phyloP scores from a whole-genome alignment of 2,329 filamentous ascomycete species.

The Alternaria rosae region DNA sequence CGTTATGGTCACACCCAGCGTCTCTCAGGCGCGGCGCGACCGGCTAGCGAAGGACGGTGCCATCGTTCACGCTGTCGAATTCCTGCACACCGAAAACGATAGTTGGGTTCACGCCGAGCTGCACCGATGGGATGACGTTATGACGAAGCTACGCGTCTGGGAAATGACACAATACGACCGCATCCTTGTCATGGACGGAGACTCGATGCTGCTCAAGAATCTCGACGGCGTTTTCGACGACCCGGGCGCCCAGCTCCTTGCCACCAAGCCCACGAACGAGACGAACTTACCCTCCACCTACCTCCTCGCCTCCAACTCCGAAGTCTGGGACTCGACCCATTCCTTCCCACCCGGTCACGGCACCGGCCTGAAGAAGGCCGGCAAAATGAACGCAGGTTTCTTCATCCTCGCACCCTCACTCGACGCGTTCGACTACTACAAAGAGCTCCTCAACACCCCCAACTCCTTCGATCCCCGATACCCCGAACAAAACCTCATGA shows the following conservation, averaged over 20 bases:
- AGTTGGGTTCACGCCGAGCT: constrained; percentile 25
- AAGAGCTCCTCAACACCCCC: constrained; percentile 35
- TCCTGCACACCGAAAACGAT: constrained; percentile 24
- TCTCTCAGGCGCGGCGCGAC: constrained; percentile 25
- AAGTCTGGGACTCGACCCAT: constrained; percentile 42
- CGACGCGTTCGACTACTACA: constrained; percentile 45
- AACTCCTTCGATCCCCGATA: constrained; percentile 43
- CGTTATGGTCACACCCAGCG: constrained; percentile 37
- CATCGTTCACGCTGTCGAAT: constrained; percentile 34
- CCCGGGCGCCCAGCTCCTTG: constrained; percentile 25
- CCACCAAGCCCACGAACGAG: constrained; percentile 2
- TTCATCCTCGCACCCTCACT: constrained; percentile 45
- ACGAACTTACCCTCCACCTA: constrained; percentile 39
- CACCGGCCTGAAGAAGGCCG: constrained; percentile 37
- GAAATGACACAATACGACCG: constrained; percentile 47
- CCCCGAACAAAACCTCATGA: constrained; percentile 50
- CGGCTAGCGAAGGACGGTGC: constrained; percentile 36
- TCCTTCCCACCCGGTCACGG: constrained; percentile 43
- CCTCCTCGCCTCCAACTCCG: constrained; percentile 44
- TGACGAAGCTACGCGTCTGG: constrained; percentile 52
- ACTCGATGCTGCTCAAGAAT: constrained; percentile 40
- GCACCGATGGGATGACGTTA: constrained; percentile 44
- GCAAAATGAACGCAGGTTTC: constrained; percentile 50
- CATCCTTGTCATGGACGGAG: constrained; percentile 48
- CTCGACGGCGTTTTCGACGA: constrained; percentile 49